These are phyloP conservation scores for Cystofilobasidium ferigula DNA, from an alignment of 768 basidiomycete species.

Conservation along the genomic window DNA sequence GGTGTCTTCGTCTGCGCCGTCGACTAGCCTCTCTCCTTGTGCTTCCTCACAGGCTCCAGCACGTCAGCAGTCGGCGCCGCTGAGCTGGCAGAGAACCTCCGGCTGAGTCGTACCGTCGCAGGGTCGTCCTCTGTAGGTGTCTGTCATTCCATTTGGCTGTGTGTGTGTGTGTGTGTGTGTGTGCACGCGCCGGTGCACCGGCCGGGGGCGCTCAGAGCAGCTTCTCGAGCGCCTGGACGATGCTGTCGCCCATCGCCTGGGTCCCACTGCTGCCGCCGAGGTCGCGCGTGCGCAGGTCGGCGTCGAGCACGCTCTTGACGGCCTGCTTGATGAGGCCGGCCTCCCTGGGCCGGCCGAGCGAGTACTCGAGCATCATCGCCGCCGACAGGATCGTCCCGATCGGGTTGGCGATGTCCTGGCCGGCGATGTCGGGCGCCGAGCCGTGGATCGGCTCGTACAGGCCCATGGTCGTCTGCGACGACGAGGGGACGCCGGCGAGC, in stretches of 20 bases:
- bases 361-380: constrained; percentile 88
- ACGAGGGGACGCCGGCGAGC: constrained; percentile 67
- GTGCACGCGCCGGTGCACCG: too few relatives aligned
- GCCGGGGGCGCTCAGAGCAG: constrained; percentile 41
- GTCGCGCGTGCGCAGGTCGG: constrained; percentile 71
- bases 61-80: too few relatives aligned
- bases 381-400: constrained; percentile 89
- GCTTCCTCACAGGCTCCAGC: too few relatives aligned
- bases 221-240: constrained; percentile 60
- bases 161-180: too few relatives aligned
- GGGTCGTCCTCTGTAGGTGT: too few relatives aligned
- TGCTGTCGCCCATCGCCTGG: constrained; percentile 66
- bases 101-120: too few relatives aligned
- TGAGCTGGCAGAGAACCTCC: too few relatives aligned
- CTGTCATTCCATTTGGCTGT: too few relatives aligned
- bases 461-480: constrained; percentile 63
- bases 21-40: too few relatives aligned
- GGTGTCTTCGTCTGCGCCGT: too few relatives aligned
- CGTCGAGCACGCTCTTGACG: constrained; percentile 80
- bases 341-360: constrained; percentile 72
- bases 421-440: constrained; percentile 82
- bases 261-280: constrained; percentile 70
- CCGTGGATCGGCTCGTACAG: constrained; percentile 97
- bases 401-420: constrained; percentile 83
- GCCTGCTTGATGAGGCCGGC: constrained; percentile 78